Conservation (phyloP, 257 asterid species). For the Solanum pimpinellifolium region DNA sequence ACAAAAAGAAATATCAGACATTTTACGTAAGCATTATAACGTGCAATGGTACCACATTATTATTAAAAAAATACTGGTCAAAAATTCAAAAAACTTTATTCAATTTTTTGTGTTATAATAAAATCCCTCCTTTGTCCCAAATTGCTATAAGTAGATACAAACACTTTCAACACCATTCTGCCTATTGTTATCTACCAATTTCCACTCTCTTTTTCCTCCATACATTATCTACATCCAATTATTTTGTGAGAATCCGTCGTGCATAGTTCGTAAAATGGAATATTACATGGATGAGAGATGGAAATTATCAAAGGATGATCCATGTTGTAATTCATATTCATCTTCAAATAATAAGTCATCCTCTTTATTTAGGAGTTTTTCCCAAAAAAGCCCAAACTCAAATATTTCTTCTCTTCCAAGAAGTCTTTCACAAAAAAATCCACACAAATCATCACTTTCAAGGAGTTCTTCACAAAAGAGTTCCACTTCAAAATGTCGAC, state of each 20-base stretch:
- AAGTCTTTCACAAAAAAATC: constrained; percentile 40
- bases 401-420: constrained; percentile 28
- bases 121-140: constrained; percentile 8
- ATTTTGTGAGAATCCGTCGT: not conserved
- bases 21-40: constrained; percentile 44
- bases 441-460: constrained; percentile 29
- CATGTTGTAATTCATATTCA: constrained; percentile 12
- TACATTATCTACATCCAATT: not conserved
- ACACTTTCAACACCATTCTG: constrained; percentile 12
- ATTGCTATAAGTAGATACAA: constrained; percentile 37
- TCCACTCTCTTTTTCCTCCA: not conserved
- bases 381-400: constrained; percentile 27
- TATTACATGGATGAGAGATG: constrained; percentile 68
- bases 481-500: not conserved
- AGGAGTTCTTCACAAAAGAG: constrained; percentile 42
- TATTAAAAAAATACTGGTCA: constrained; percentile 33
- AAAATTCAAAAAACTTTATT: not conserved
- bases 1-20: constrained; percentile 20
- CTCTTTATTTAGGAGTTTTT: constrained; percentile 35
- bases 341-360: constrained; percentile 23
- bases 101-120: not conserved
- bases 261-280: constrained; percentile 24
- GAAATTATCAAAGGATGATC: constrained; percentile 48
- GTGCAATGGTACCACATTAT: constrained; percentile 42
- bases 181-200: not conserved